Evolutionary conservation across 2,329 filamentous ascomycete species (phyloP), one percentile per base, ranked within the genome.

Genomic region (Zasmidium citrigriseum): DNA sequence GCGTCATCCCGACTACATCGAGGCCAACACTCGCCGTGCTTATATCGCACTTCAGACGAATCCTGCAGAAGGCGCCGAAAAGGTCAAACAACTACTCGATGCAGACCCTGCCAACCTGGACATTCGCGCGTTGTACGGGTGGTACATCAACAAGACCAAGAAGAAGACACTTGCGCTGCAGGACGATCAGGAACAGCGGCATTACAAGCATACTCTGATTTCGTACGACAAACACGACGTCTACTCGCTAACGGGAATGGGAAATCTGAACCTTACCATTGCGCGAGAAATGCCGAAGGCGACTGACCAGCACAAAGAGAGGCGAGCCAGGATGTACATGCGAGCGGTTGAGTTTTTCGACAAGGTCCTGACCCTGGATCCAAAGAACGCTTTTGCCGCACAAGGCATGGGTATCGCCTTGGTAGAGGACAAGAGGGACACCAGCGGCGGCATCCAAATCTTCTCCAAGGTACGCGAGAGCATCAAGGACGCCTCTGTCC

Each of bases 271-370:
- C 67, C 83, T 99, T 44, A 81, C 89, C 65, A 87, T 91, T 61
- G 95, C 95, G 10, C 87, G 95, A 67, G 96, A 99, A 74, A 97
- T 98, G 92, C 89, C 91, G 25, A 87, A 93, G 52, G 90, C 95
- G 61, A 90, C 90, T 0, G 95, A 98, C 9, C 83, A 87, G 59
- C 93, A 99, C 60, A 96, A 91, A 76, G 89, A 96, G 68, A 96
- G 96, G 78, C 88, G 93, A 54, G 89, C 88, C 57, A 90, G 89
- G 67, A 89, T 87, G 61, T 99, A 98, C 72, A 86, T 88, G 72
- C 92, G 93, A 66, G 93, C 95, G 0, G 93, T 98, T 11, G 96
- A 99, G 72, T 99, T 99, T 76, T 99, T 97, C 68, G 95, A 98
- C 73, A 99, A 99, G 77, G 93, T 93, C 3, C 80, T 99, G 21